Evolutionary conservation across 768 basidiomycete genomes (phyloP).

Genomic region (Antrodiella citrinella): DNA sequence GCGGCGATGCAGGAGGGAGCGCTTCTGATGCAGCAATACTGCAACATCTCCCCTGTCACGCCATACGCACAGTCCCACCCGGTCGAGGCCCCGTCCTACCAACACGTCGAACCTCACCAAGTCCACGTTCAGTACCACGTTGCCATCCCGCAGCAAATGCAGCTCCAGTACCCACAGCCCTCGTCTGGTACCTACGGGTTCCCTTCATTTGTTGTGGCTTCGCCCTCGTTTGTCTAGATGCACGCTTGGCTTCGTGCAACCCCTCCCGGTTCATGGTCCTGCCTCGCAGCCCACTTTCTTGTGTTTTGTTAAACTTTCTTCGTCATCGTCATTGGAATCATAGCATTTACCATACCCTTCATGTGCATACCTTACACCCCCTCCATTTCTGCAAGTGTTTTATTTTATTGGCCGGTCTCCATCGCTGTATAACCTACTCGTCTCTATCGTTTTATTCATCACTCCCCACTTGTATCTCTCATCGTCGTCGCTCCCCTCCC

Average conservation of each 20-base stretch:
- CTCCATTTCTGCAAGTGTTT: neutral
- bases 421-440: neutral
- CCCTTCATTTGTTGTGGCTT: neutral
- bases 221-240: neutral
- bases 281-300: no score
- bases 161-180: neutral
- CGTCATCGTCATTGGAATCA: neutral
- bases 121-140: no score
- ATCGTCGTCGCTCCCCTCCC: neutral
- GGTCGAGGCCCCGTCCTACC: neutral
- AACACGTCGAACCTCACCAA: neutral
- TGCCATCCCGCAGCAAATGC: neutral
- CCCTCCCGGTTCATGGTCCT: no score
- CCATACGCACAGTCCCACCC: neutral
- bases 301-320: no score
- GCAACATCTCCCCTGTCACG: neutral
- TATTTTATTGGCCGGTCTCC: neutral
- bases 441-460: neutral
- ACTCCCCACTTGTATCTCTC: neutral
- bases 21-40: neutral
- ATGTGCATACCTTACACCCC: neutral
- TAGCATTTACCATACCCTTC: neutral
- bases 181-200: neutral
- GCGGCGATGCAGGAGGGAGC: neutral
- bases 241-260: neutral